A percentile compares a stretch with the other conserved stretches of the same genome.
Conservation (phyloP, 1,284 basidiomycete species). For the Tilletia indica region DNA sequence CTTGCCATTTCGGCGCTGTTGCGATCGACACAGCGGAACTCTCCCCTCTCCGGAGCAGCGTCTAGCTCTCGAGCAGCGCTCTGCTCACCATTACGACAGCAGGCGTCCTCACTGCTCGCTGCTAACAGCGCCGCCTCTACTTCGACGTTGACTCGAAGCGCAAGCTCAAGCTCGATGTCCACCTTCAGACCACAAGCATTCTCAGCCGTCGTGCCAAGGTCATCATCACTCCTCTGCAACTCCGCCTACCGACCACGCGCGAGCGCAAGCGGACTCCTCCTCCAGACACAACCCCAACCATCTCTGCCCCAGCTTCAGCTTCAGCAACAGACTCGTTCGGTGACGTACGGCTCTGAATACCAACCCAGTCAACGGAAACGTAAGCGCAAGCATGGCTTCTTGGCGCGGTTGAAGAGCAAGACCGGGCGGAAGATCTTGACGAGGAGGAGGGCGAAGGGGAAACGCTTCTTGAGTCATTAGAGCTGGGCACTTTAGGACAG, state of each 20-base stretch:
- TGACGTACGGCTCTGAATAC: conserved; percentile 69
- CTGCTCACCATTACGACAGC: not conserved
- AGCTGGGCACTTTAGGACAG: too few relatives aligned
- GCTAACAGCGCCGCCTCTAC: not conserved
- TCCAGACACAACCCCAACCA: not conserved
- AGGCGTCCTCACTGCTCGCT: not conserved
- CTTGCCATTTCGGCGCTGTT: too few relatives aligned
- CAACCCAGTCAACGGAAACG: conserved; percentile 83
- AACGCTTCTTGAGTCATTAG: conserved; percentile 65
- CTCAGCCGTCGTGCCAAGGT: not conserved
- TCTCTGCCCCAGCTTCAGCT: not conserved
- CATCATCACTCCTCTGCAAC: not conserved
- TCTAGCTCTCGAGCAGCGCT: too few relatives aligned
- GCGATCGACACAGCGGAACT: too few relatives aligned
- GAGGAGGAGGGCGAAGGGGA: conserved; percentile 64
- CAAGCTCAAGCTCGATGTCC: conserved; percentile 3
- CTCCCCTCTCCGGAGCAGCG: too few relatives aligned
- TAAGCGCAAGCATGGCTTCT: conserved; percentile 83
- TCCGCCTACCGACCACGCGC: not conserved
- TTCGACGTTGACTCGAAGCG: not conserved
- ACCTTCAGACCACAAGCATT: not conserved
- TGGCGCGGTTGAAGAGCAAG: conserved; percentile 67
- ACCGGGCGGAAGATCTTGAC: conserved; percentile 68
- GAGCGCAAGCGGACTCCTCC: not conserved
- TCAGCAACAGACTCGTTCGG: conserved; percentile 17